Percentiles rank a stretch among this genome's conserved stretches.
Evolutionary conservation across 2,329 filamentous ascomycete species (phyloP).

Genomic region (Stemphylium vesicarium): DNA sequence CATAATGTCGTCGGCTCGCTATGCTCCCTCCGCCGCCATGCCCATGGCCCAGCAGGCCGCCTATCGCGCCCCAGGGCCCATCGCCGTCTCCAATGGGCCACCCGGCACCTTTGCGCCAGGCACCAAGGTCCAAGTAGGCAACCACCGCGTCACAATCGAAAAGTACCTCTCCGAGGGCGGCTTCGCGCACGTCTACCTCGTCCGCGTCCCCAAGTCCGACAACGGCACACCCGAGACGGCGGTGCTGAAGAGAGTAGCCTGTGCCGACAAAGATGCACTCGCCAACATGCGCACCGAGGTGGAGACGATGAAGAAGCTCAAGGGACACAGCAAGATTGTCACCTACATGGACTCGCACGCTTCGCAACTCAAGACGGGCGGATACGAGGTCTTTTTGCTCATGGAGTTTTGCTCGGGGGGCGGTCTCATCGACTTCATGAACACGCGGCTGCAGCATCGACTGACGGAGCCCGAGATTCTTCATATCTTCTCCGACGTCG

Average conservation of each 20-base stretch:
- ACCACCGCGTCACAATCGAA: conserved; percentile 90
- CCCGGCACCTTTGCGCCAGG: conserved; percentile 86
- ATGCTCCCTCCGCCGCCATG: conserved; percentile 43
- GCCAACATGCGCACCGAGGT: conserved; percentile 98
- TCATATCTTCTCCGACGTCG: conserved; percentile 94
- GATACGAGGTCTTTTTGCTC: conserved; percentile 96
- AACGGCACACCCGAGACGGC: conserved; percentile 80
- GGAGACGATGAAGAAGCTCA: conserved; percentile 99
- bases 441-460: conserved; percentile 93
- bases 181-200: conserved; percentile 97
- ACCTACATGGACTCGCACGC: conserved; percentile 99
- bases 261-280: conserved; percentile 92
- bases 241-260: conserved; percentile 92
- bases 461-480: conserved; percentile 97
- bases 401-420: conserved; percentile 98
- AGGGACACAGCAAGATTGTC: conserved; percentile 94
- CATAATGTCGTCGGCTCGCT: conserved; percentile 50
- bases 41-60: conserved; percentile 46
- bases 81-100: conserved; percentile 47
- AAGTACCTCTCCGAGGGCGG: conserved; percentile 98
- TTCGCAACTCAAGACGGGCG: conserved; percentile 87
- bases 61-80: conserved; percentile 42
- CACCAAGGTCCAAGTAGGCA: conserved; percentile 95
- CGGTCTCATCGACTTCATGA: conserved; percentile 99
- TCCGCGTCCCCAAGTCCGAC: conserved; percentile 75